Evolutionary conservation across 2,329 filamentous ascomycete genomes (phyloP), one percentile per base, ranked within the genome.

Genomic region (Leptographium flavum): DNA sequence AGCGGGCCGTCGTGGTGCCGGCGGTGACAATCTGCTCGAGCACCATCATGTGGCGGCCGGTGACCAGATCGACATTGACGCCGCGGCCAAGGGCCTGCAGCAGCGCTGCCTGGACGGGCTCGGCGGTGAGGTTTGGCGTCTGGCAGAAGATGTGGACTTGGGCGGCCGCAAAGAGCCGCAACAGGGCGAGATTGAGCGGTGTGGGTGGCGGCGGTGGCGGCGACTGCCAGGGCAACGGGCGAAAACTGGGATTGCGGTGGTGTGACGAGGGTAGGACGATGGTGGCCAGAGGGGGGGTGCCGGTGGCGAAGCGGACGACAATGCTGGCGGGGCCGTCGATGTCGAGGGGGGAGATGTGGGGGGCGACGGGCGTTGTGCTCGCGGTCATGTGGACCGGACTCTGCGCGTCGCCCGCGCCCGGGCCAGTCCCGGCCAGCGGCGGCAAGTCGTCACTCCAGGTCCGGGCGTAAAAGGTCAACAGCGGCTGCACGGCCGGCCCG

Each of bases 21-120:
- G 83, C 79, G 0, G 85, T 92, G 22, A 86, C 66, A n/a, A 92
- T 65, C 58, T 93, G 86, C 62, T 93, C 86, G 27, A 85, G 62
- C 15, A 83, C 57, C 83, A 87, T 88, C 68, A 88, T 78, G 14
- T 67, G 66, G 47, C 71, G 70, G 51, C 77, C 80, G 0, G 83
- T 87, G 7, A 83, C 66, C 37, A 88, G 71, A 8, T 67, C 67
- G 1, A 93, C 75, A 45, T 81, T 61, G 11, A 92, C 73, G 1
- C 84, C 83, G 1, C 83, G 71, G 4, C 62, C 53, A 0, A 90
- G 62, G 0, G 82, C 81, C 1, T 63, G 63, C 1, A 82, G 53
- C 0, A 93, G 58, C 0, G 73, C 76, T 0, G 71, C 61, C 0
- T 87, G 62, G 0, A 85, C 76, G 0, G 81, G 70, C 40, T 68